Evolutionary conservation across 768 basidiomycete species (phyloP), one percentile per base, ranked within the genome.

Genomic region (Suillus luteus): DNA sequence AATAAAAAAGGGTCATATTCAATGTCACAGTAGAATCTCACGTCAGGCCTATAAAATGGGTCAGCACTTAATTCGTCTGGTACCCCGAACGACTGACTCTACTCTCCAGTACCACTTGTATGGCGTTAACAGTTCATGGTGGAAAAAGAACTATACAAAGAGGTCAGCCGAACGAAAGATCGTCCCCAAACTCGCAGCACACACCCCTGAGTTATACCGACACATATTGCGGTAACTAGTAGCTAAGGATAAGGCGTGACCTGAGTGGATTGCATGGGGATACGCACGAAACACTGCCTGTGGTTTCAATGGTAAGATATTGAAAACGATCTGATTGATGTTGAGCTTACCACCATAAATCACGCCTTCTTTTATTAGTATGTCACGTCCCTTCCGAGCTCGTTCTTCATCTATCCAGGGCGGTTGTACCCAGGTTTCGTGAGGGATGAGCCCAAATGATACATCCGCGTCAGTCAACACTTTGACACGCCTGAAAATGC

Each of bases 211-310:
- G 73, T 90, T 88, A 75, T 84, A 91, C 48, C 89, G 80, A 73
- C 89, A 91, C 90, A 91, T 90, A 63, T 90, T 88, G 22, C 88
- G 82, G 67, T 91, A 90, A 19, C 79, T 82, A 41, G 33, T 38
- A 10, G 54, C 35, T 15, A 14, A 46, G 48, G 49, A 14, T 14
- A 7, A 64, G 33, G 61, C 41, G n/a, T 7, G 14, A 7, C 17
- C 24, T 35, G 55, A n/a, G 22, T 12, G 24, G 14, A 33, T n/a
- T 38, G 27, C 49, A 52, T n/a, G 9, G 22, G 14, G 9, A 58
- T 15, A 76, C 78, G 68, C 62, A 81, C 80, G 82, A 76, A 7
- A 83, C 75, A 64, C 82, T 83, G 48, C 77, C 81, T 82, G 52
- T 8, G 59, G 17, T 48, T 65, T 67, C 43, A 46, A 43, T 41